Evolutionary conservation across 306 rosid genomes (phyloP).

Genomic region (Alnus glutinosa): DNA sequence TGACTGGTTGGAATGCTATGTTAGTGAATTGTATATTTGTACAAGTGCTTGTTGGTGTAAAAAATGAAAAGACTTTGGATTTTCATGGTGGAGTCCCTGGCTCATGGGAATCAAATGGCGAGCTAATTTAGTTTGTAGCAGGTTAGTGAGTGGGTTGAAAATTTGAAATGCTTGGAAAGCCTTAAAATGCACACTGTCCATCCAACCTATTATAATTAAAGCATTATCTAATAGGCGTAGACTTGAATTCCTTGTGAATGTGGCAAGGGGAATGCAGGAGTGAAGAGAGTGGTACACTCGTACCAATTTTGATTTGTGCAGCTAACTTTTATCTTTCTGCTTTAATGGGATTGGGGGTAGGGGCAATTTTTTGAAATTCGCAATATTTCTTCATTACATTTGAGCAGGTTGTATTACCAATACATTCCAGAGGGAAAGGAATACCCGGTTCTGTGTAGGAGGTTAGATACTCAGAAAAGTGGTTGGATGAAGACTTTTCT

Average conservation of each 20-base stretch:
- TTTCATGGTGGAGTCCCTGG: background rate
- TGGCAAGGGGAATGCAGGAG: background rate
- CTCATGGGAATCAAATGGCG: background rate
- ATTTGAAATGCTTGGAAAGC: background rate
- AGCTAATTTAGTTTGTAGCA: background rate
- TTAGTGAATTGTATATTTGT: background rate
- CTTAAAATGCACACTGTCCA: background rate
- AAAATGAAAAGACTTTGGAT: background rate
- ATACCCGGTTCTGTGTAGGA: slow-evolving; percentile 81
- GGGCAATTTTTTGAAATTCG: slow-evolving; percentile 3
- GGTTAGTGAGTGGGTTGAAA: background rate
- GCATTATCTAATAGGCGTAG: background rate
- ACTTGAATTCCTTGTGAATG: background rate
- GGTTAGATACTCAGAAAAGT: slow-evolving; percentile 33
- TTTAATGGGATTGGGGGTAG: background rate
- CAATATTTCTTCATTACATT: background rate
- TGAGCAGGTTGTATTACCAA: slow-evolving; percentile 82
- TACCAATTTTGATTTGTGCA: background rate
- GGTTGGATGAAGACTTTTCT: slow-evolving; percentile 49
- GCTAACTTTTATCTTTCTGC: background rate
- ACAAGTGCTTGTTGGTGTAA: background rate
- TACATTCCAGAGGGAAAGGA: slow-evolving; percentile 91
- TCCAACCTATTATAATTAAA: background rate
- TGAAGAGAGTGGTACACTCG: background rate
- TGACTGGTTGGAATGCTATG: background rate